These are phyloP conservation scores for Beauveria sp. DNA, from an alignment of 2,329 filamentous ascomycete species.

Conservation along the genomic window DNA sequence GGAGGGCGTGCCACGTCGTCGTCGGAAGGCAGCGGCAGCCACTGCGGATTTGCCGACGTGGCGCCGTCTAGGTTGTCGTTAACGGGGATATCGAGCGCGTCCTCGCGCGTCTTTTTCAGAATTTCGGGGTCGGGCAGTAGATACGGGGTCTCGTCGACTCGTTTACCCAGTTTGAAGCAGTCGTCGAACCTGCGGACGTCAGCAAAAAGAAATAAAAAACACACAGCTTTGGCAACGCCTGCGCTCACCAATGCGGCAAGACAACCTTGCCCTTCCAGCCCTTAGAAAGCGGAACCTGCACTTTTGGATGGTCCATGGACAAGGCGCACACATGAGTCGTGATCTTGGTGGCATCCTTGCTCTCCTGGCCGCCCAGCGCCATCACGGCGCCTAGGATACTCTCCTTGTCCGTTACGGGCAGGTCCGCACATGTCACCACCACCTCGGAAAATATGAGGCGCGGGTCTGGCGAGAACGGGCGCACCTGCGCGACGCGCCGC, in stretches of 20 bases:
- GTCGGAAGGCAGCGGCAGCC: constrained; percentile 36
- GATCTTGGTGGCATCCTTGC: constrained; percentile 59
- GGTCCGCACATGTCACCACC: constrained; percentile 71
- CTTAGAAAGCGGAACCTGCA: constrained; percentile 54
- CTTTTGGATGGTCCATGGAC: constrained; percentile 66
- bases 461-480: constrained; percentile 85
- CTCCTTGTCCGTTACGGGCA: constrained; percentile 82
- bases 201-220: neutral
- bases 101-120: constrained; percentile 50
- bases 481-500: constrained; percentile 65
- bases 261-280: constrained; percentile 72
- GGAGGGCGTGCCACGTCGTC: constrained; percentile 37
- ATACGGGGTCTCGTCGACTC: constrained; percentile 85
- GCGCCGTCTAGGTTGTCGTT: constrained; percentile 62
- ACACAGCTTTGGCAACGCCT: neutral
- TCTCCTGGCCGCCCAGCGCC: constrained; percentile 81
- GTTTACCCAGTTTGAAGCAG: constrained; percentile 84
- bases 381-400: constrained; percentile 84
- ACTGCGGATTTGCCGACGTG: constrained; percentile 40
- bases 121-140: constrained; percentile 79
- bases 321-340: constrained; percentile 88
- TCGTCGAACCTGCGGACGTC: constrained; percentile 71
- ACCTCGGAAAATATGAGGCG: constrained; percentile 84
- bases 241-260: constrained; percentile 75
- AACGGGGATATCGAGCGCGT: constrained; percentile 46